Percentiles rank a stretch among this genome's conserved stretches.
phyloP scores from a whole-genome alignment of 306 rosid species.

The Ziziphus jujuba region DNA sequence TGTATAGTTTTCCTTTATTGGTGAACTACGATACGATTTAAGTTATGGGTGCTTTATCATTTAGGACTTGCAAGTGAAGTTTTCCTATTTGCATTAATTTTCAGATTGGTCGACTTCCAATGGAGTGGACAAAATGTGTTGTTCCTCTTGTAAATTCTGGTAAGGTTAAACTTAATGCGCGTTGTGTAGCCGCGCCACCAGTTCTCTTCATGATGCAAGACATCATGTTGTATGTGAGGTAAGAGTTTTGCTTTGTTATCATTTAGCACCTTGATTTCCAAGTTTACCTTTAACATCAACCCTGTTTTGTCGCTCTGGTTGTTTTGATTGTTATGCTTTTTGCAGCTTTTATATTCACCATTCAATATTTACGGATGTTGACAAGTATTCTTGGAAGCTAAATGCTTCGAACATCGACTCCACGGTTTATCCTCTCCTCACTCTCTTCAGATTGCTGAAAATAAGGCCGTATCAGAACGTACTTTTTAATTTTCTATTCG shows the following conservation, averaged over 20 bases:
- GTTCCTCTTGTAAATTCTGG: constrained; percentile 57
- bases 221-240: constrained; percentile 66
- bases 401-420: constrained; percentile 53
- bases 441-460: constrained; percentile 56
- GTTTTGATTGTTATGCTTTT: constrained; percentile 3
- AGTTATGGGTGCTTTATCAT: background rate
- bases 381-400: constrained; percentile 56
- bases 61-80: background rate
- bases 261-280: background rate
- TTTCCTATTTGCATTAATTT: background rate
- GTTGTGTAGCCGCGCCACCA: constrained; percentile 63
- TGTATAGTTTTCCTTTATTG: background rate
- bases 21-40: too few species aligned
- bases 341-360: constrained; percentile 67
- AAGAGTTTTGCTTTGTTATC: background rate
- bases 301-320: background rate
- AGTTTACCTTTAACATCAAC: background rate
- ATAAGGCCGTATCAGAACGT: constrained; percentile 64
- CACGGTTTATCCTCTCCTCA: constrained; percentile 58
- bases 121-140: constrained; percentile 79
- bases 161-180: constrained; percentile 56
- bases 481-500: background rate
- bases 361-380: constrained; percentile 45
- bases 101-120: constrained; percentile 86
- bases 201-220: constrained; percentile 71